These are phyloP conservation scores for Cyberlindnera mississippiensis DNA, from an alignment of 805 yeast species.

Conservation along the genomic window DNA sequence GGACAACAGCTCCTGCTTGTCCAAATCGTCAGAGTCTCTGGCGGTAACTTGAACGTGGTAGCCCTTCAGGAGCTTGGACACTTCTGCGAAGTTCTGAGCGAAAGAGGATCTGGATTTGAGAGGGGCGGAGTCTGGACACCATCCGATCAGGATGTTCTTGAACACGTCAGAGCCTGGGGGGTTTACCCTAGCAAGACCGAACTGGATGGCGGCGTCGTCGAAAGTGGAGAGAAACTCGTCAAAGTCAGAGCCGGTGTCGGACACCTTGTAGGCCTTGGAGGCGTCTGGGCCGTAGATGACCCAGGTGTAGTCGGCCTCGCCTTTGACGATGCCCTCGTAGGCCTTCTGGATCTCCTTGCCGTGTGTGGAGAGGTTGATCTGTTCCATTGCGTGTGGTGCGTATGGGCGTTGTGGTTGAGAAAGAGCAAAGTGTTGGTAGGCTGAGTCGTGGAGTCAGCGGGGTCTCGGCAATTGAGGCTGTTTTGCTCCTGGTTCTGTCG, in stretches of 20 bases:
- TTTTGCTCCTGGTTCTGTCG: no score
- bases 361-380: conserved; percentile 57
- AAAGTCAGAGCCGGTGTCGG: conserved; percentile 56
- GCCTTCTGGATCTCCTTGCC: conserved; percentile 70
- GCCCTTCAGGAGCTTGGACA: conserved; percentile 65
- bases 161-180: conserved; percentile 90
- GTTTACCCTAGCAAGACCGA: conserved; percentile 81
- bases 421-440: neutral
- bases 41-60: conserved; percentile 97
- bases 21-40: conserved; percentile 88
- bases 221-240: conserved; percentile 77
- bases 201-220: conserved; percentile 84
- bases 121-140: conserved; percentile 98
- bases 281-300: conserved; percentile 76
- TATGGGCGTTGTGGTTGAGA: neutral
- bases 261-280: conserved; percentile 39
- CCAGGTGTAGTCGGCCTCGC: conserved; percentile 68
- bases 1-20: conserved; percentile 66
- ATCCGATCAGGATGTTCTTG: conserved; percentile 82
- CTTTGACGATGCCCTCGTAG: conserved; percentile 76
- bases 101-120: conserved; percentile 68
- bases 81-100: conserved; percentile 74
- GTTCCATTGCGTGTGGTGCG: conserved; percentile 30
- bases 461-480: no score
- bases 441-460: no score